phyloP scores from a whole-genome alignment of 257 asterid species.

The Nemophila menziesii region DNA sequence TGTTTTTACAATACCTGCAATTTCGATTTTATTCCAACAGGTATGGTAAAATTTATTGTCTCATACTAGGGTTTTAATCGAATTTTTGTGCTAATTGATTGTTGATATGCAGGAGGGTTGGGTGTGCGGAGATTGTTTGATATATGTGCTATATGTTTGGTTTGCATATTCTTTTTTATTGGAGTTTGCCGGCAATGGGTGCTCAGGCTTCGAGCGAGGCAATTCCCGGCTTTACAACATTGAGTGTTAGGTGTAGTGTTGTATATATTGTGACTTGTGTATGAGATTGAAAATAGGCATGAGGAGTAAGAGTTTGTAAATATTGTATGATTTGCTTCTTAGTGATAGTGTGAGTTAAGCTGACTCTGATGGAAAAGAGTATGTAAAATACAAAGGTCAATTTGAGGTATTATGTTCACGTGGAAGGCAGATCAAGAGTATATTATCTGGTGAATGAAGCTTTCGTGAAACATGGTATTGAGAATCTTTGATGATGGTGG shows the following conservation, averaged over 20 bases:
- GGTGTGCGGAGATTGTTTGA: conserved; percentile 42
- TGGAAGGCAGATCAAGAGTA: too few species aligned
- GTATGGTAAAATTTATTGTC: conserved; percentile 17
- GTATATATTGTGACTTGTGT: neutral
- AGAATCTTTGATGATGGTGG: too few species aligned
- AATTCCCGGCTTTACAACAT: conserved; percentile 6
- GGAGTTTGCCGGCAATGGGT: conserved; percentile 30
- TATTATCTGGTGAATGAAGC: too few species aligned
- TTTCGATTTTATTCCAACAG: conserved; percentile 42
- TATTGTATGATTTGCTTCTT: too few species aligned
- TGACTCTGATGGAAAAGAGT: neutral
- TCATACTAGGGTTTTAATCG: neutral
- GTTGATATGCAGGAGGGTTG: conserved; percentile 29
- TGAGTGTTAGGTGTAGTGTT: neutral
- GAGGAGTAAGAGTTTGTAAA: neutral
- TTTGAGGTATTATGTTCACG: too few species aligned
- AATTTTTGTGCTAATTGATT: neutral
- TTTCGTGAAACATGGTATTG: too few species aligned
- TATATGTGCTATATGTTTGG: conserved; percentile 23
- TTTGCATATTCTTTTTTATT: conserved; percentile 14
- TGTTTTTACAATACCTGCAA: conserved; percentile 27
- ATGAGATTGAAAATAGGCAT: neutral
- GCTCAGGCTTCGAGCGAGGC: conserved; percentile 27
- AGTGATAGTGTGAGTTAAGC: neutral
- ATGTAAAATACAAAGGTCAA: too few species aligned